phyloP scores from a whole-genome alignment of 441 rosid genomes.

The Erysimum pusillum region DNA sequence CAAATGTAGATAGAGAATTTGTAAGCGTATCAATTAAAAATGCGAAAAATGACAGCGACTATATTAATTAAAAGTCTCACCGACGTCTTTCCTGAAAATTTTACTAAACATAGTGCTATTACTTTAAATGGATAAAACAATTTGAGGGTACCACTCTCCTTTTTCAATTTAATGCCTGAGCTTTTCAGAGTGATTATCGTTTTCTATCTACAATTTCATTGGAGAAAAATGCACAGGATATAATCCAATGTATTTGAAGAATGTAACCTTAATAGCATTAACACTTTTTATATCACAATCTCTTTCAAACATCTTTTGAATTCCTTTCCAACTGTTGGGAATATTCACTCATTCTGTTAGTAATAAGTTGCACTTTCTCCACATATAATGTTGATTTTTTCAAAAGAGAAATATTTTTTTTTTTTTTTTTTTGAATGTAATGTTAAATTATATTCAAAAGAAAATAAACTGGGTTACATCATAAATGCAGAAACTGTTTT shows the following conservation, averaged over 20 bases:
- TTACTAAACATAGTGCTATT: conserved; percentile 29
- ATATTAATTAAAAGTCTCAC: conserved; percentile 22
- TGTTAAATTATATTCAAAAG: no score
- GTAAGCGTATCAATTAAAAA: background rate
- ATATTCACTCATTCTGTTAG: conserved; percentile 19
- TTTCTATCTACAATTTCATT: background rate
- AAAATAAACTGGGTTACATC: no score
- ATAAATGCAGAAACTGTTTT: no score
- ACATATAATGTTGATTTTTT: conserved; percentile 14
- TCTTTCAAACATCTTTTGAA: background rate
- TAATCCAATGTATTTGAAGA: background rate
- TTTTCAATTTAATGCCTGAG: background rate
- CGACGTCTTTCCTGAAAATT: conserved; percentile 4
- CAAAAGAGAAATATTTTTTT: conserved; percentile 10
- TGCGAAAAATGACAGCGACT: conserved; percentile 26
- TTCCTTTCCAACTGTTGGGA: background rate
- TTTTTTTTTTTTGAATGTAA: no score
- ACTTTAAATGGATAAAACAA: background rate
- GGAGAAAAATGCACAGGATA: conserved; percentile 3
- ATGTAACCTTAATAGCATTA: background rate
- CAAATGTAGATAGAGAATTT: conserved; percentile 13
- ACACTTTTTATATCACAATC: background rate
- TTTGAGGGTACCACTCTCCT: conserved; percentile 4
- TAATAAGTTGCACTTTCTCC: conserved; percentile 18
- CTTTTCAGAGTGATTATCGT: background rate